Evolutionary conservation across 1,139 yeast species (phyloP).

Genomic region (Candida anutae): DNA sequence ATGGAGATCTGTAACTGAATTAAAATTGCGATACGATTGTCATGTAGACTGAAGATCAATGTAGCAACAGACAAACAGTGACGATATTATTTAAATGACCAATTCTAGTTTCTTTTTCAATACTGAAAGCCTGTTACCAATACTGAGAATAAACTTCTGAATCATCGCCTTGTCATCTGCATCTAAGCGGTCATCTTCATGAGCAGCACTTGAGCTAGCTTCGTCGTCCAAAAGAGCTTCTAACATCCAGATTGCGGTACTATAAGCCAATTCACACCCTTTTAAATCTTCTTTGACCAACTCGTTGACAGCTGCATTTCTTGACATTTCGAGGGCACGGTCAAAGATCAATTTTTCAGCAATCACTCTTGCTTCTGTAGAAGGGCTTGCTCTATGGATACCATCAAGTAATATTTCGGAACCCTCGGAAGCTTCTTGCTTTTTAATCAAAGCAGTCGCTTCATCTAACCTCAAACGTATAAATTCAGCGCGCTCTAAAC

Average conservation of each 20-base stretch:
- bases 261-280: slow-evolving; percentile 82
- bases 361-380: slow-evolving; percentile 26
- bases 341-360: slow-evolving; percentile 87
- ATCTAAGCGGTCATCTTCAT: slow-evolving; percentile 38
- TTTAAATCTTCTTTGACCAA: slow-evolving; percentile 65
- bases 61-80: neutral
- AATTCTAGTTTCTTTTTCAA: slow-evolving; percentile 38
- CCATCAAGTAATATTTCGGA: neutral
- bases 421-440: slow-evolving; percentile 1
- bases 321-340: slow-evolving; percentile 86
- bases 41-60: no score
- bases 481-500: slow-evolving; percentile 81
- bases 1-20: no score
- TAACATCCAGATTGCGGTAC: slow-evolving; percentile 92
- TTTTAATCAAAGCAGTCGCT: slow-evolving; percentile 26
- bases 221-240: slow-evolving; percentile 71
- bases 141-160: slow-evolving; percentile 67
- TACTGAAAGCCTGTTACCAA: slow-evolving; percentile 59
- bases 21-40: no score
- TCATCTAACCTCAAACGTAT: slow-evolving; percentile 51
- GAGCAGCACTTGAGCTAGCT: slow-evolving; percentile 16
- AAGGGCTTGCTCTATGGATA: neutral
- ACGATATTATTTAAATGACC: slow-evolving; percentile 1
- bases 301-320: slow-evolving; percentile 86
- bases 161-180: slow-evolving; percentile 67